Conservation (phyloP, 2,329 filamentous ascomycete species). For the Emmonsia crescens region DNA sequence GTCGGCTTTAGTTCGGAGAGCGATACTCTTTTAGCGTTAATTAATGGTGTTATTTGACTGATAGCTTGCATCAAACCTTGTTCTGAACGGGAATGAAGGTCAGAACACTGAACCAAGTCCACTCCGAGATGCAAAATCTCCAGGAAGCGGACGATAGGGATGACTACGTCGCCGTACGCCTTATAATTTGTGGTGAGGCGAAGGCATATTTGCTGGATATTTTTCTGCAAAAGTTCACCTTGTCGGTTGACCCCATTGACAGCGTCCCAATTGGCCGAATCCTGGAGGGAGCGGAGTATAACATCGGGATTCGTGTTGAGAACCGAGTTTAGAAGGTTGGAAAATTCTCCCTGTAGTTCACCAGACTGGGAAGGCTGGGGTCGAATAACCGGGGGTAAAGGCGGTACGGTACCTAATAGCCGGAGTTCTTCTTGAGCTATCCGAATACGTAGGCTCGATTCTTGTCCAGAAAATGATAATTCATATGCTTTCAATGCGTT, state of each 20-base stretch:
- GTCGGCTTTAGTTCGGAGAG: not conserved
- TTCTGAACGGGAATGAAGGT: conserved; percentile 12
- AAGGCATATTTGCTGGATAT: conserved; percentile 57
- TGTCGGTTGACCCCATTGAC: not conserved
- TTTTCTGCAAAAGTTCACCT: conserved; percentile 37
- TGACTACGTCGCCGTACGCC: conserved; percentile 75
- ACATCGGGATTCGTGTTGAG: conserved; percentile 33
- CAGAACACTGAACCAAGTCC: conserved; percentile 42
- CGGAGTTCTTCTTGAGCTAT: conserved; percentile 52
- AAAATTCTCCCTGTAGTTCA: conserved; percentile 72
- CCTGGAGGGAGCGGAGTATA: conserved; percentile 16
- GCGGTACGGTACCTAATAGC: conserved; percentile 55
- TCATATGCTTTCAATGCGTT: conserved; percentile 56
- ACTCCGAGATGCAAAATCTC: conserved; percentile 68
- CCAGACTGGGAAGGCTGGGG: conserved; percentile 57
- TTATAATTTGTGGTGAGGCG: conserved; percentile 61
- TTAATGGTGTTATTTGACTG: conserved; percentile 29
- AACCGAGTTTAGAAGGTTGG: conserved; percentile 59
- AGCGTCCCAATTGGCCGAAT: conserved; percentile 10
- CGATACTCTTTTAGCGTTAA: conserved; percentile 19
- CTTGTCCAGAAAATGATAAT: conserved; percentile 53
- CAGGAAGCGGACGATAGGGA: conserved; percentile 67
- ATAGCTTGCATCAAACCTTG: conserved; percentile 20
- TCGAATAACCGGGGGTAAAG: conserved; percentile 58
- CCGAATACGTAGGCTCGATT: conserved; percentile 55